Evolutionary conservation across 192 early-diverging fungal species (phyloP), one percentile per base, ranked within the genome.

Genomic region (Backusella circina): DNA sequence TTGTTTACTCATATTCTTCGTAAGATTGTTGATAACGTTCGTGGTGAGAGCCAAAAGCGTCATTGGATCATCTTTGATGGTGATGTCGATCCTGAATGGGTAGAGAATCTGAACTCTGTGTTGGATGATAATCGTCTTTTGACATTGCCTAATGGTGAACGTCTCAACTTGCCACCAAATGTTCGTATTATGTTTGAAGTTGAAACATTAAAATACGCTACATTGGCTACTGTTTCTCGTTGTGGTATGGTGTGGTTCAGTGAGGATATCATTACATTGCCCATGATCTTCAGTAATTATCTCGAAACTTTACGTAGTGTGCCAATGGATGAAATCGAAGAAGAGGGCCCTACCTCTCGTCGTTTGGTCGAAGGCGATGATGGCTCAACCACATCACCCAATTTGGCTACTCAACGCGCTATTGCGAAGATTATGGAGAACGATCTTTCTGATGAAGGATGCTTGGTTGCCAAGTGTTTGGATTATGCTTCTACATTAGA

Each of bases 201-300:
- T 23, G 98, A 99, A 75, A 96, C 93, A n/a, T 85, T 99, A 70
- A 92, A 94, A 70, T 97, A 99, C 71, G 98, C 98, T 13, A 99
- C 98, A 5, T 87, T 96, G 28, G 98, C 98, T 51, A 99, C 98
- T 0, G 96, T 99, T 37, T 94, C 92, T 86, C 95, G 98, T 41
- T 99, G 98, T 83, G 98, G 98, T 80, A 99, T 99, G 98, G 96
- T 99, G 50, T 99, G 97, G 98, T 99, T 99, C 82, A 94, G 93
- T 80, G 93, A 94, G 69, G 93, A 95, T 77, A 93, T 98, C 0
- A 92, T 99, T 64, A 90, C 84, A 2, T 79, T 91, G 35, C 83
- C 84, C 5, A 96, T 98, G 94, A 79, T 93, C 31, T 89, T 91
- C 78, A 78, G 88, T 75, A 86, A 96, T 79, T 98, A 98, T 74